Evolutionary conservation across 805 yeast species (phyloP).

Genomic region (Suhomyces sp.): DNA sequence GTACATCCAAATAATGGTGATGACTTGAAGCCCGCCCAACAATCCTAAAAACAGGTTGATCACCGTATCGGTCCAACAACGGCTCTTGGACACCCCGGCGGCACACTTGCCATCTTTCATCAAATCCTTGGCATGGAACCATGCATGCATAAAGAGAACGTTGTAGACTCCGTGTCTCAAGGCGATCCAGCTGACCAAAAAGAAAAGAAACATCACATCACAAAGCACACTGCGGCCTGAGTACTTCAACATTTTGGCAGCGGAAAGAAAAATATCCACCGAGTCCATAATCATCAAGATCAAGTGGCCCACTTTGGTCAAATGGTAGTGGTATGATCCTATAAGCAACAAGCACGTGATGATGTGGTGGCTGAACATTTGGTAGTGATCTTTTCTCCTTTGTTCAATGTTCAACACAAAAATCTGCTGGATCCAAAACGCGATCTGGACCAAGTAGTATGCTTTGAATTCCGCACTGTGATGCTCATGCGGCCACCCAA

Average conservation of each 20-base stretch:
- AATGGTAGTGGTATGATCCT: slow-evolving; percentile 73
- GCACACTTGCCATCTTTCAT: slow-evolving; percentile 45
- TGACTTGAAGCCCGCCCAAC: slow-evolving; percentile 62
- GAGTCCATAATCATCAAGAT: slow-evolving; percentile 79
- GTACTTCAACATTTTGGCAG: slow-evolving; percentile 77
- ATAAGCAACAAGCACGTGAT: slow-evolving; percentile 65
- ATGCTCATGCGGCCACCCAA: slow-evolving; percentile 71
- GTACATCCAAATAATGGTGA: slow-evolving; percentile 71
- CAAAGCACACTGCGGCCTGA: slow-evolving; percentile 58
- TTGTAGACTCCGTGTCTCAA: slow-evolving; percentile 74
- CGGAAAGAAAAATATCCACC: slow-evolving; percentile 68
- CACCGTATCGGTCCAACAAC: slow-evolving; percentile 50
- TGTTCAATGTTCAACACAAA: slow-evolving; percentile 75
- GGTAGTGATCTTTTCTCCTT: slow-evolving; percentile 75
- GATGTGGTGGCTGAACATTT: slow-evolving; percentile 88
- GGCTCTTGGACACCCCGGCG: slow-evolving; percentile 29
- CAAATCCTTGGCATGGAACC: slow-evolving; percentile 36
- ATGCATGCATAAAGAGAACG: slow-evolving; percentile 60
- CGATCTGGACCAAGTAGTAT: slow-evolving; percentile 71
- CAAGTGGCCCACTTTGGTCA: slow-evolving; percentile 74
- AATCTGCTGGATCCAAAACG: slow-evolving; percentile 78
- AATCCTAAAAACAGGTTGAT: slow-evolving; percentile 51
- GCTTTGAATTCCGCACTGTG: slow-evolving; percentile 53
- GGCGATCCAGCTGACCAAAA: slow-evolving; percentile 65
- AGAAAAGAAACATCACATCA: slow-evolving; percentile 66